These are phyloP conservation scores for Plectranthus barbatus DNA, from an alignment of 257 asterid genomes.

Conservation along the genomic window DNA sequence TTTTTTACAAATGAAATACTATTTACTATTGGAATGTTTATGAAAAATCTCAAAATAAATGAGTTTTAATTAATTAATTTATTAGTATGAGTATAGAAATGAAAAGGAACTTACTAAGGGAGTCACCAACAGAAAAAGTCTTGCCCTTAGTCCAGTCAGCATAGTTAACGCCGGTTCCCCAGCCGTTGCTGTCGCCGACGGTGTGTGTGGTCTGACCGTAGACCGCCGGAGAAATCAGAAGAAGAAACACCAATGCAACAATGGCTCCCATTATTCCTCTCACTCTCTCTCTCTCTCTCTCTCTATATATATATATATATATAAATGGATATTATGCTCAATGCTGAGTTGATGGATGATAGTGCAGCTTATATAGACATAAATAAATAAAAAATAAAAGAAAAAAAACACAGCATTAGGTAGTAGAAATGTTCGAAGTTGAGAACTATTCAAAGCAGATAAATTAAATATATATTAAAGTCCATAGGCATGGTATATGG, in stretches of 20 bases:
- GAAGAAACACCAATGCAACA: conserved; percentile 13
- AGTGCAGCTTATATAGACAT: conserved; percentile 8
- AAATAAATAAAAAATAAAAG: background rate
- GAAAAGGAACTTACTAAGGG: conserved; percentile 34
- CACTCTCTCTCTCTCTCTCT: background rate
- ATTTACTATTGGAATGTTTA: too few species aligned
- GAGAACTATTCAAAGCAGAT: conserved; percentile 1
- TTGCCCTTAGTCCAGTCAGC: conserved; percentile 34
- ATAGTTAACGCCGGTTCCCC: conserved; percentile 32
- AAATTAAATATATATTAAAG: background rate
- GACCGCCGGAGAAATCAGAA: conserved; percentile 34
- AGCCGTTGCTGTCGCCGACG: conserved; percentile 45
- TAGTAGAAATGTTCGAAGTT: background rate
- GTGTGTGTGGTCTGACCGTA: conserved; percentile 29
- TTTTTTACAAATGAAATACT: too few species aligned
- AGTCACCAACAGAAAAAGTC: conserved; percentile 39
- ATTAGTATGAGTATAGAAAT: too few species aligned
- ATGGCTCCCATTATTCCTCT: conserved; percentile 20
- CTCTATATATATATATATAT: background rate
- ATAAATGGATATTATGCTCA: background rate
- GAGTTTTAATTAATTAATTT: too few species aligned
- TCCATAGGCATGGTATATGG: background rate
- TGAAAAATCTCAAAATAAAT: too few species aligned
- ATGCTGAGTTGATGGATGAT: background rate
- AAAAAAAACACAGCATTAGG: background rate